Percentiles rank a stretch among this genome's conserved stretches.
phyloP scores from a whole-genome alignment of 2,329 filamentous ascomycete species.

The Alternaria sp. region DNA sequence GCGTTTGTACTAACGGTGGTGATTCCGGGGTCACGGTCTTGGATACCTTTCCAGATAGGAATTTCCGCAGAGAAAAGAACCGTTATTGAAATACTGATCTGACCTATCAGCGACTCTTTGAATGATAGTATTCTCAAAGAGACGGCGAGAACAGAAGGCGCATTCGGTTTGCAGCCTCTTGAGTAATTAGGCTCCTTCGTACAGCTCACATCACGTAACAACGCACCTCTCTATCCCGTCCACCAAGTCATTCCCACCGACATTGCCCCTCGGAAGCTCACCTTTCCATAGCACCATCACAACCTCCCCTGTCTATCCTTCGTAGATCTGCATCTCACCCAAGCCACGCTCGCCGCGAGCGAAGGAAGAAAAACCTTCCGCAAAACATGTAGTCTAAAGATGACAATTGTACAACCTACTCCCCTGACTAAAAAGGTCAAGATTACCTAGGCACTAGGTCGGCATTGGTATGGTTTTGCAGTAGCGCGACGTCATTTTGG shows the following conservation, averaged over 20 bases:
- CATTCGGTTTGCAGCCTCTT: background rate
- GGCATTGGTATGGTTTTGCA: background rate
- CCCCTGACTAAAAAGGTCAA: background rate
- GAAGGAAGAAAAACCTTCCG: background rate
- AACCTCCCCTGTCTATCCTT: background rate
- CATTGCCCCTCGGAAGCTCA: background rate
- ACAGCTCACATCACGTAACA: background rate
- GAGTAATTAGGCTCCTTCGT: background rate
- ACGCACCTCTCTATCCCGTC: background rate
- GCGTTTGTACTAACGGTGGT: background rate
- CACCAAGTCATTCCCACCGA: background rate
- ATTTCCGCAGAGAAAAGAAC: background rate
- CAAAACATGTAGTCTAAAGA: background rate
- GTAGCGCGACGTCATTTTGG: slow-evolving; percentile 1
- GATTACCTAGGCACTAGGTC: background rate
- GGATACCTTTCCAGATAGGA: background rate
- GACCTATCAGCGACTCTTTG: background rate
- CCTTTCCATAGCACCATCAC: background rate
- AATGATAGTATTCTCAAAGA: too few species aligned
- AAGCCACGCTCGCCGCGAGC: background rate
- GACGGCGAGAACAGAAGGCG: background rate
- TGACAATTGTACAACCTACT: background rate
- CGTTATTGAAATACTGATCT: background rate
- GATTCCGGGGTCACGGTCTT: background rate
- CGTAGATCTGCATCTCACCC: background rate